Evolutionary conservation across 257 asterid genomes (phyloP).

Genomic region (Petunia secreta): DNA sequence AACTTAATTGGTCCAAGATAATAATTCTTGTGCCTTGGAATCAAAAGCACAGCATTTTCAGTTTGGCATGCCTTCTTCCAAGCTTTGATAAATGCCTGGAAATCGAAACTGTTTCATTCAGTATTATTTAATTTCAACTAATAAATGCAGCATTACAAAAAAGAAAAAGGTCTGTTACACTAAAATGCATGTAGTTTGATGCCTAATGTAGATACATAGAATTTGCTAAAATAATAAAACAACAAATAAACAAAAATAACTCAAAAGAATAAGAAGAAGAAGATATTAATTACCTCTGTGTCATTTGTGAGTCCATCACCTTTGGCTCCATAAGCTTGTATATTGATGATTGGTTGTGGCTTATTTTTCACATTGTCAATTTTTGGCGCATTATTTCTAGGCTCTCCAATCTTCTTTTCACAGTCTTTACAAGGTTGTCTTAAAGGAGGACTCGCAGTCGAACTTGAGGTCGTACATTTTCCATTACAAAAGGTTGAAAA

Average conservation of each 20-base stretch:
- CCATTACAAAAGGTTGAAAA: constrained; percentile 43
- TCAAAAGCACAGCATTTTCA: constrained; percentile 43
- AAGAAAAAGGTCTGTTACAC: not conserved
- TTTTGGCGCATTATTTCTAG: constrained; percentile 5
- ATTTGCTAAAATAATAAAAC: not conserved
- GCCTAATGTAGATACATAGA: not conserved
- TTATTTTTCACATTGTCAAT: not conserved
- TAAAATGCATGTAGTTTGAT: not conserved
- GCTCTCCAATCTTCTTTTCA: constrained; percentile 14
- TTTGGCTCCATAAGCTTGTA: constrained; percentile 76
- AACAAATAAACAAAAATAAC: not conserved
- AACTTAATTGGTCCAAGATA: constrained; percentile 64
- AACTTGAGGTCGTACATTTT: not conserved
- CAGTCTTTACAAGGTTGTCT: too few species aligned
- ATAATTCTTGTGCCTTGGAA: constrained; percentile 61
- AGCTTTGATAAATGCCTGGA: constrained; percentile 74
- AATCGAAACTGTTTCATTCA: not conserved
- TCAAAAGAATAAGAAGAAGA: not conserved
- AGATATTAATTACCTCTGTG: constrained; percentile 53
- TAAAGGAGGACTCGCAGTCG: too few species aligned
- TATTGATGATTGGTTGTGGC: constrained; percentile 36
- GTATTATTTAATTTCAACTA: not conserved
- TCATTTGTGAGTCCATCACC: constrained; percentile 65
- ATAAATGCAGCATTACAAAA: not conserved
- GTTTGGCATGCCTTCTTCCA: constrained; percentile 75